A percentile compares a stretch with the other conserved stretches of the same genome.
Conservation (phyloP, 495 filamentous ascomycete species). For the Penicillium lagena region DNA sequence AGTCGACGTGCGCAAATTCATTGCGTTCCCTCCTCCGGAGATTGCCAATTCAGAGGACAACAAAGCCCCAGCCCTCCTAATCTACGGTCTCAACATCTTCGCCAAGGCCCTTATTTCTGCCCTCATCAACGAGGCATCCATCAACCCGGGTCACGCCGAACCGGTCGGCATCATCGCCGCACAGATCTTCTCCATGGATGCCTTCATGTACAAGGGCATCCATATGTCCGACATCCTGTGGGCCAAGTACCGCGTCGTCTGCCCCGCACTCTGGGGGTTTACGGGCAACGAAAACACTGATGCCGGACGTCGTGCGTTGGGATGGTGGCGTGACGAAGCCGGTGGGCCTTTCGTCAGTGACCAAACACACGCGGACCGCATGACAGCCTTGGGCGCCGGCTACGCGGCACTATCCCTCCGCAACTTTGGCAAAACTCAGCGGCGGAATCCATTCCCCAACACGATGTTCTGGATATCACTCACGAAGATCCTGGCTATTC, state of each 20-base stretch:
- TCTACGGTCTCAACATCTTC: constrained; percentile 81
- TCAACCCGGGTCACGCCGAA: constrained; percentile 66
- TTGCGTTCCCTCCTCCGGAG: constrained; percentile 50
- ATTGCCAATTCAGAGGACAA: constrained; percentile 43
- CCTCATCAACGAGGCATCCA: constrained; percentile 66
- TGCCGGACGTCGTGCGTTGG: constrained; percentile 59
- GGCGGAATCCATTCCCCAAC: constrained; percentile 72
- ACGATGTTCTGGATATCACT: constrained; percentile 74
- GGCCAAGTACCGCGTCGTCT: constrained; percentile 75
- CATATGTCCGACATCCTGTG: constrained; percentile 80
- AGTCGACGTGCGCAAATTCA: constrained; percentile 62
- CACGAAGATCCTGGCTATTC: constrained; percentile 66
- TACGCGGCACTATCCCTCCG: constrained; percentile 75
- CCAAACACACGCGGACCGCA: constrained; percentile 67
- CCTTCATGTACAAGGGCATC: constrained; percentile 62
- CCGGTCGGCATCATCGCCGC: constrained; percentile 73
- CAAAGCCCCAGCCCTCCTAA: constrained; percentile 60
- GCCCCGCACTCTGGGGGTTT: constrained; percentile 84
- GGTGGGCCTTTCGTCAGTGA: constrained; percentile 51
- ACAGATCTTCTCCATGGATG: constrained; percentile 62
- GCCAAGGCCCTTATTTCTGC: constrained; percentile 71
- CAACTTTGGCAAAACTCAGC: constrained; percentile 62
- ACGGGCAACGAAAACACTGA: constrained; percentile 69
- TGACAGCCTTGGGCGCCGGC: constrained; percentile 79
- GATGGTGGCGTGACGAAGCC: constrained; percentile 60